Conservation (phyloP, 2,329 filamentous ascomycete genomes). For the Clonostachys rosea region DNA sequence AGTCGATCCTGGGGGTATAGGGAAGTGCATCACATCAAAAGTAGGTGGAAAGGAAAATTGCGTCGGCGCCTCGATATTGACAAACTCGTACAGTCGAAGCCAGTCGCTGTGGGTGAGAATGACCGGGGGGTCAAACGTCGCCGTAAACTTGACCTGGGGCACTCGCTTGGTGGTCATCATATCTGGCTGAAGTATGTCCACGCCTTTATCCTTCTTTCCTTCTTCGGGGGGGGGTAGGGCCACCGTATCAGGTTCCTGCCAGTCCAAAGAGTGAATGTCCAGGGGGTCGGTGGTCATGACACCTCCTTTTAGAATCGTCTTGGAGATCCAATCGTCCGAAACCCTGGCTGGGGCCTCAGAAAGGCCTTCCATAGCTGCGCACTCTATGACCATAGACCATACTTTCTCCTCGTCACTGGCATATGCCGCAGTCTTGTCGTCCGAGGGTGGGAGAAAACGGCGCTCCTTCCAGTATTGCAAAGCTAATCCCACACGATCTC, state of each 20-base stretch:
- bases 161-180: slow-evolving; percentile 43
- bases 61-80: slow-evolving; percentile 36
- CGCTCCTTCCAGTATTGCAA: slow-evolving; percentile 75
- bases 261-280: slow-evolving; percentile 51
- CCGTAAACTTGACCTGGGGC: slow-evolving; percentile 70
- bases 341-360: slow-evolving; percentile 60
- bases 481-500: slow-evolving; percentile 62
- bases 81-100: slow-evolving; percentile 54
- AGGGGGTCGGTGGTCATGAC: slow-evolving; percentile 30
- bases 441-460: slow-evolving; percentile 36
- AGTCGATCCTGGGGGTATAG: slow-evolving; percentile 38
- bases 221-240: slow-evolving; percentile 44
- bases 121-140: slow-evolving; percentile 69
- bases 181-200: slow-evolving; percentile 46
- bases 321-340: slow-evolving; percentile 70
- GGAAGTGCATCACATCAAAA: slow-evolving; percentile 55
- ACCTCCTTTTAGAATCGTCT: slow-evolving; percentile 55
- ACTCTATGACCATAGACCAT: slow-evolving; percentile 67
- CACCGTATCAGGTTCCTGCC: slow-evolving; percentile 67
- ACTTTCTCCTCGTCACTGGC: slow-evolving; percentile 40
- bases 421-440: slow-evolving; percentile 26
- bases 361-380: slow-evolving; percentile 41
- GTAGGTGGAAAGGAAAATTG: slow-evolving; percentile 36
- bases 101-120: slow-evolving; percentile 63
- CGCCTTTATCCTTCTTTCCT: slow-evolving; percentile 37